Percentiles rank a stretch among this genome's conserved stretches.
Evolutionary conservation across 305 asterid species (phyloP).

Genomic region (Withania somnifera): DNA sequence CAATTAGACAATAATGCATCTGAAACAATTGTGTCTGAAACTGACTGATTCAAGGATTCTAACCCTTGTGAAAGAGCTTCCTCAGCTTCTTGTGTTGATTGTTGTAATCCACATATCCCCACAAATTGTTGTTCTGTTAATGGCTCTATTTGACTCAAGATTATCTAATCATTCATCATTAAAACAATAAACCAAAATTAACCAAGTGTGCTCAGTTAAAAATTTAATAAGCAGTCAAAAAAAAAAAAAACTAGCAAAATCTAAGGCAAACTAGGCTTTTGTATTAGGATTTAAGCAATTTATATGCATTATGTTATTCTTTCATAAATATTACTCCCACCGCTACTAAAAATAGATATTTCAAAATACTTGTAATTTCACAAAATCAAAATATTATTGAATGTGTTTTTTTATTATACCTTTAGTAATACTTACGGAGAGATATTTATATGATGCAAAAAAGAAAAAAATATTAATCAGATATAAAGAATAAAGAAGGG

Average conservation of each 20-base stretch:
- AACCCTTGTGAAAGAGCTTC: slow-evolving; percentile 57
- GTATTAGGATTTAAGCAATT: background rate
- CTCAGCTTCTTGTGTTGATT: slow-evolving; percentile 61
- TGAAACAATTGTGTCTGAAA: slow-evolving; percentile 35
- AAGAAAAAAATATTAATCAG: too few species aligned
- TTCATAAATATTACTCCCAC: too few species aligned
- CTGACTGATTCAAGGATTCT: slow-evolving; percentile 40
- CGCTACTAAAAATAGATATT: too few species aligned
- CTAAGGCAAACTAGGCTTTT: background rate
- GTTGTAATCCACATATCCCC: slow-evolving; percentile 51
- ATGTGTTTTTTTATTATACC: too few species aligned
- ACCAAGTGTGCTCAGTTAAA: background rate
- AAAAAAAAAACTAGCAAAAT: background rate
- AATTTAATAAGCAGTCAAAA: too few species aligned
- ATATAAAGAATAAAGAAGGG: too few species aligned
- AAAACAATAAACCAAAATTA: background rate
- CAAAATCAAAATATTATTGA: too few species aligned
- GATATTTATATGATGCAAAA: too few species aligned
- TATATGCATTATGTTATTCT: background rate
- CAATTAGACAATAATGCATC: slow-evolving; percentile 26
- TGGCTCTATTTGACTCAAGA: slow-evolving; percentile 43
- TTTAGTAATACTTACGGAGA: too few species aligned
- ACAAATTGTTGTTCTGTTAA: slow-evolving; percentile 50
- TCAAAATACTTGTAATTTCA: too few species aligned
- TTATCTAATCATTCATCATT: slow-evolving; percentile 20